phyloP scores from a whole-genome alignment of 108 stramenopile species.

The Cyclostephanos invisitatus region DNA sequence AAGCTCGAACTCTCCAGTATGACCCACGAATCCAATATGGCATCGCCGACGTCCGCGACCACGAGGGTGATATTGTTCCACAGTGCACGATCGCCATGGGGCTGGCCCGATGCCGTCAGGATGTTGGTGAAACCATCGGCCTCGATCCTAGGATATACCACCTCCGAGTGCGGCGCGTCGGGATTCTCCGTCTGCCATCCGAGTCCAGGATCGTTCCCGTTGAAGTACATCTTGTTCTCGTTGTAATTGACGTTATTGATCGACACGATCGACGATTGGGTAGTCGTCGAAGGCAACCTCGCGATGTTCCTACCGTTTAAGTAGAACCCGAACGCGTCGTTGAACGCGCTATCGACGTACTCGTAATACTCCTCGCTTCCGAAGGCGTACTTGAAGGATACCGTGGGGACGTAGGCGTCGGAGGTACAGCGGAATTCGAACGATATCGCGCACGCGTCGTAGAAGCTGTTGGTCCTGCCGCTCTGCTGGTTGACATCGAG shows the following conservation, averaged over 20 bases:
- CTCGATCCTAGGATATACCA: conserved; percentile 29
- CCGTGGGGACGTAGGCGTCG: conserved; percentile 24
- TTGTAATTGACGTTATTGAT: conserved; percentile 52
- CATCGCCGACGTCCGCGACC: conserved; percentile 40
- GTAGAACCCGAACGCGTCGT: conserved; percentile 46
- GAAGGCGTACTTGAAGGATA: conserved; percentile 41
- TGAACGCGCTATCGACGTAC: conserved; percentile 40
- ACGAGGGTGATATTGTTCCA: conserved; percentile 43
- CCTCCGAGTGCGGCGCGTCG: neutral
- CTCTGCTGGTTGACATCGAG: neutral
- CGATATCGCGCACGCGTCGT: conserved; percentile 33
- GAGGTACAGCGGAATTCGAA: conserved; percentile 38
- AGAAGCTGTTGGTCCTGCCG: neutral
- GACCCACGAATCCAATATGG: conserved; percentile 42
- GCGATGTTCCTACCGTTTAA: conserved; percentile 42
- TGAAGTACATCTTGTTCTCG: conserved; percentile 30
- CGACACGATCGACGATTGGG: conserved; percentile 7
- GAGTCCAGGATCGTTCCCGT: conserved; percentile 46
- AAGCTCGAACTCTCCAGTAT: conserved; percentile 32
- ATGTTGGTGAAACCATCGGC: conserved; percentile 47
- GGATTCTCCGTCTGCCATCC: conserved; percentile 1
- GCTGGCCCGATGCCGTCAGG: conserved; percentile 28
- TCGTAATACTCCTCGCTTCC: conserved; percentile 50
- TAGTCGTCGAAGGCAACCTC: conserved; percentile 10
- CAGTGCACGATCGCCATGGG: neutral